Base-by-base conservation (phyloP, 1,139 yeast genomes). In the Pichia sp. region DNA sequence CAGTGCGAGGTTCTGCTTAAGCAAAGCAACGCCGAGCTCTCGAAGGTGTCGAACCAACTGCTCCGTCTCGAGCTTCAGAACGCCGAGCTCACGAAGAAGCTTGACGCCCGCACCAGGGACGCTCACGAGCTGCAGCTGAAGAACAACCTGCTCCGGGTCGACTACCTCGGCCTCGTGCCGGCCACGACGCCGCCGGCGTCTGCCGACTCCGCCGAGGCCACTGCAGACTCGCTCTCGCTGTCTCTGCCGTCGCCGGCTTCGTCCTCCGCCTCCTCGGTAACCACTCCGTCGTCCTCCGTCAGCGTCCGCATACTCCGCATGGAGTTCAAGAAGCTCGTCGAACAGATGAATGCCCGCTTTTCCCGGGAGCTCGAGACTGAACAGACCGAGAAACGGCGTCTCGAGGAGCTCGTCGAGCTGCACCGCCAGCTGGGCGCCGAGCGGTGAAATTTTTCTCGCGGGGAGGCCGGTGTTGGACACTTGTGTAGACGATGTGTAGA, bases 311-410 rank as follows among this genome's bases (percentile, higher is more conserved):
- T 85, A 1, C 72, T 87, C 62, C 75, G 91, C 55, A 79, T 83
- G 61, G 92, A 87, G 68, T 87, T 87, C 73, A 83, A 83, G 64
- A 82, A 81, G 63, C 77, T 87, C 46, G 84, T 87, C 1, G 73
- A 75, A 54, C 86, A 83, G 49, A 76, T 87, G 59, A 87, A 84
- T 59, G 79, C 76, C 48, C 81, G 79, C 58, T 85, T 85, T 63
- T 85, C 81, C 60, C 17, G 16, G 7, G 59, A 56, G 36, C 16
- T 55, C 12, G 47, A 53, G 12, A 40, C 27, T 12, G 50, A 49
- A 4, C 36, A 45, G 24, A 30, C 17, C 27, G 45, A 48, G 24
- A 24, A n/a, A 6, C 34, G 36, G n/a, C 24, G 41, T 6, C 30
- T 38, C 24, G 45, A 38, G 46, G 30, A 46, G 41, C 41, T 38